Percentiles rank a stretch among this genome's conserved stretches.
Conservation (phyloP, 2,329 filamentous ascomycete species). For the Sphaceloma murrayae region DNA sequence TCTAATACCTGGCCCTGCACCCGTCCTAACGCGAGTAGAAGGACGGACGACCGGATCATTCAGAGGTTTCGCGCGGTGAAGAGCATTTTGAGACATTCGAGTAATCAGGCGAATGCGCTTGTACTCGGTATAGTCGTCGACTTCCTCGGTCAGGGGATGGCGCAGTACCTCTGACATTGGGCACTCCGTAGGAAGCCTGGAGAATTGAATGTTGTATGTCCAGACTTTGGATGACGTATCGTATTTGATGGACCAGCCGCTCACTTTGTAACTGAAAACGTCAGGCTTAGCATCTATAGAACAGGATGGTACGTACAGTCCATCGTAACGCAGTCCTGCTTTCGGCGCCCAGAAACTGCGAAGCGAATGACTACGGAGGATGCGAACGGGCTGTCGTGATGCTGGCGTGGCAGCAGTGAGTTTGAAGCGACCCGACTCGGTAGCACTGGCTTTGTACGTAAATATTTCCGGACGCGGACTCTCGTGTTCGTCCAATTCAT, state of each 20-base stretch:
- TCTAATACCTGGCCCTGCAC: background rate
- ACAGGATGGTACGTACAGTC: constrained; percentile 31
- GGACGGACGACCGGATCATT: background rate
- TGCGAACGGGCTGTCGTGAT: constrained; percentile 35
- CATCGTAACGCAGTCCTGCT: constrained; percentile 41
- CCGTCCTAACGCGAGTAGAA: background rate
- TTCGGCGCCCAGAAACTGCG: constrained; percentile 38
- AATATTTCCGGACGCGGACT: constrained; percentile 30
- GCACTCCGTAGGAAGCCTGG: constrained; percentile 25
- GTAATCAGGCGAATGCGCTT: constrained; percentile 30
- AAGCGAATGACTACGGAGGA: constrained; percentile 37
- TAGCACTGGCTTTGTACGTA: constrained; percentile 32
- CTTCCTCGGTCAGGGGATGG: constrained; percentile 35
- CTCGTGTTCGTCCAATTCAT: constrained; percentile 32
- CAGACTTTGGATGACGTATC: constrained; percentile 23
- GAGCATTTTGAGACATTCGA: constrained; percentile 2
- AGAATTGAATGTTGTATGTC: constrained; percentile 34
- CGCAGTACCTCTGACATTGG: constrained; percentile 31
- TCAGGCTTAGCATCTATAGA: background rate
- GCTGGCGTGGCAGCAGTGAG: constrained; percentile 35
- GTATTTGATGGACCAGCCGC: constrained; percentile 34
- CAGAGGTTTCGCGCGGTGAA: constrained; percentile 9
- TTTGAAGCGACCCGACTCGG: constrained; percentile 37
- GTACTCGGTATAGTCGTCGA: constrained; percentile 42
- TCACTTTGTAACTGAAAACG: constrained; percentile 27